Conservation (phyloP, 306 rosid genomes). For the Rosa chinensis region DNA sequence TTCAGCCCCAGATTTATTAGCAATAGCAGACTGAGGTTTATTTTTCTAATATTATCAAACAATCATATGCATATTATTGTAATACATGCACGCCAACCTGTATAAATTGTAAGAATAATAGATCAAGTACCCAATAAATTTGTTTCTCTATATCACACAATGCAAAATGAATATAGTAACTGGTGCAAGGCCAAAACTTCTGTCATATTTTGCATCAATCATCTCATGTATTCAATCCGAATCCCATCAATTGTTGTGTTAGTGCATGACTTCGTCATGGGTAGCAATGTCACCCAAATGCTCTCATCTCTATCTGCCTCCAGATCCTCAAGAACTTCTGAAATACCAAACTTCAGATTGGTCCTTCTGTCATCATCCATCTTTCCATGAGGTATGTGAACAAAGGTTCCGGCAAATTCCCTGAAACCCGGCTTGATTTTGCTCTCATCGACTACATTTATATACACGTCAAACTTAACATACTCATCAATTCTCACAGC, state of each 20-base stretch:
- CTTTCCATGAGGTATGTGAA: slow-evolving; percentile 8
- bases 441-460: slow-evolving; percentile 20
- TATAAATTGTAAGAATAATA: neutral
- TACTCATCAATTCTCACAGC: neutral
- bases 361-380: neutral
- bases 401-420: slow-evolving; percentile 29
- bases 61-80: no score
- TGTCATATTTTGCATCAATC: neutral
- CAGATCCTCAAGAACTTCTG: slow-evolving; percentile 21
- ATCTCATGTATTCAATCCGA: slow-evolving; percentile 19
- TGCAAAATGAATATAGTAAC: neutral
- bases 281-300: slow-evolving; percentile 24
- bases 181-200: neutral
- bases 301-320: slow-evolving; percentile 34
- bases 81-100: neutral
- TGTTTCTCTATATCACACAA: neutral
- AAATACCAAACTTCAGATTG: slow-evolving; percentile 22
- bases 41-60: no score
- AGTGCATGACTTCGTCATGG: slow-evolving; percentile 7
- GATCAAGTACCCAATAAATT: neutral
- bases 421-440: slow-evolving; percentile 3
- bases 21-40: neutral
- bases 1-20: neutral
- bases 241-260: slow-evolving; percentile 17
- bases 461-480: slow-evolving; percentile 25